phyloP scores from a whole-genome alignment of 352 stramenopile species.

The Phytophthora sojae region DNA sequence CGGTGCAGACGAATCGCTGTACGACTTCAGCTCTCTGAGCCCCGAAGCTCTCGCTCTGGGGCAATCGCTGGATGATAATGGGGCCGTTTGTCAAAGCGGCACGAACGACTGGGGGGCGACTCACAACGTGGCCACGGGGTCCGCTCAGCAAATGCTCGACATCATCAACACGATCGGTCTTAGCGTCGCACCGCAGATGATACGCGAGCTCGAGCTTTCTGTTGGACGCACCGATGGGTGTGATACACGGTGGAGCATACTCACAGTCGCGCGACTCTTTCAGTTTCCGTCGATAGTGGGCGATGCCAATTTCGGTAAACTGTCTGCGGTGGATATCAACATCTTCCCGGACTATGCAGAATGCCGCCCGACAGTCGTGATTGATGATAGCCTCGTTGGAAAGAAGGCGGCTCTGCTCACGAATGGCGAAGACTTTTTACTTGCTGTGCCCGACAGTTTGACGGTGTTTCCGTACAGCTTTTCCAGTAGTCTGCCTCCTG shows the following conservation, averaged over 20 bases:
- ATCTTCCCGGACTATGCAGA: slow-evolving; percentile 29
- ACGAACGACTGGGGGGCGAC: slow-evolving; percentile 27
- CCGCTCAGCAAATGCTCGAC: slow-evolving; percentile 16
- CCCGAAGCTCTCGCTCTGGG: slow-evolving; percentile 12
- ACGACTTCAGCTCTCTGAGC: slow-evolving; percentile 18
- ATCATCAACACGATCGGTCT: neutral
- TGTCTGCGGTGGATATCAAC: slow-evolving; percentile 20
- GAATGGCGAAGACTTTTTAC: neutral
- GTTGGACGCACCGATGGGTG: slow-evolving; percentile 1
- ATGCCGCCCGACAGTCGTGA: slow-evolving; percentile 11
- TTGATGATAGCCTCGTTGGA: slow-evolving; percentile 4
- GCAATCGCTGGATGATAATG: slow-evolving; percentile 13
- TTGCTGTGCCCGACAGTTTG: neutral
- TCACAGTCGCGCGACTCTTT: neutral
- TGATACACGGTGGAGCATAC: slow-evolving; percentile 4
- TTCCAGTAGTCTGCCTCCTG: neutral
- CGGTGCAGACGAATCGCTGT: neutral
- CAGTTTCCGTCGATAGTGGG: slow-evolving; percentile 12
- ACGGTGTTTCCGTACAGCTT: neutral
- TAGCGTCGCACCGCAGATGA: slow-evolving; percentile 14
- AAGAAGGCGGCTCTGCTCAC: neutral
- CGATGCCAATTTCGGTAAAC: slow-evolving; percentile 8
- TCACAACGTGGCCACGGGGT: slow-evolving; percentile 9
- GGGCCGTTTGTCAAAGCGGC: slow-evolving; percentile 29
- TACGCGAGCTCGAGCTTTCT: slow-evolving; percentile 10